phyloP scores from a whole-genome alignment of 768 basidiomycete genomes.

The Boletus reticulatus region DNA sequence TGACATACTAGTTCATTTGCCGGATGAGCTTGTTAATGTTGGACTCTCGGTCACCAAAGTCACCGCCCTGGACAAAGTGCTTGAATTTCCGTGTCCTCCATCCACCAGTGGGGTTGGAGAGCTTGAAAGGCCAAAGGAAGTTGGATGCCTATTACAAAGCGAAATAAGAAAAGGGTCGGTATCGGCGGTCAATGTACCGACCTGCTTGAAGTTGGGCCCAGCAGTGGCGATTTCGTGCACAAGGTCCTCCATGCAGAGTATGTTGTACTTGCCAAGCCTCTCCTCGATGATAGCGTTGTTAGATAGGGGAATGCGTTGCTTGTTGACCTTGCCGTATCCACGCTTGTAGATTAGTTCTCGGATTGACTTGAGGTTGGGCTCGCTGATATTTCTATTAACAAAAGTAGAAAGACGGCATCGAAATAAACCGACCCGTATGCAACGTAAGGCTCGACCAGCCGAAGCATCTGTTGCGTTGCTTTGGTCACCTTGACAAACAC shows the following conservation, averaged over 20 bases:
- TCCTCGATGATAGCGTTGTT: conserved; percentile 94
- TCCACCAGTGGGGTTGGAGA: conserved; percentile 98
- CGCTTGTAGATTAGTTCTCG: conserved; percentile 99
- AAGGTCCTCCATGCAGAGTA: conserved; percentile 95
- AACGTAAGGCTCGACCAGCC: conserved; percentile 95
- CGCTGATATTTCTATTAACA: conserved; percentile 44
- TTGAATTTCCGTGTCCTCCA: conserved; percentile 99
- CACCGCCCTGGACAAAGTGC: conserved; percentile 94
- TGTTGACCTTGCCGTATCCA: conserved; percentile 97
- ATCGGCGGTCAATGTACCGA: conserved; percentile 31
- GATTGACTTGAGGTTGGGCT: conserved; percentile 94
- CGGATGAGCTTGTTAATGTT: conserved; percentile 98
- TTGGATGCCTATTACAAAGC: conserved; percentile 61
- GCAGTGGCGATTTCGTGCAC: conserved; percentile 94
- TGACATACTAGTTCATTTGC: conserved; percentile 73
- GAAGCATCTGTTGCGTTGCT: conserved; percentile 97
- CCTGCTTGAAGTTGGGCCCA: conserved; percentile 99
- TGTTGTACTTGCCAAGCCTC: conserved; percentile 88
- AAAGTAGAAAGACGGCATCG: neutral
- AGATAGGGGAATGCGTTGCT: conserved; percentile 93
- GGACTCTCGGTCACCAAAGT: conserved; percentile 94
- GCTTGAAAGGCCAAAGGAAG: conserved; percentile 99
- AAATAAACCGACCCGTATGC: conserved; percentile 78
- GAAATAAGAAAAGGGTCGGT: neutral
- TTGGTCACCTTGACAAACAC: conserved; percentile 96